phyloP scores from a whole-genome alignment of 306 rosid species.

The Pyrus betulifolia region DNA sequence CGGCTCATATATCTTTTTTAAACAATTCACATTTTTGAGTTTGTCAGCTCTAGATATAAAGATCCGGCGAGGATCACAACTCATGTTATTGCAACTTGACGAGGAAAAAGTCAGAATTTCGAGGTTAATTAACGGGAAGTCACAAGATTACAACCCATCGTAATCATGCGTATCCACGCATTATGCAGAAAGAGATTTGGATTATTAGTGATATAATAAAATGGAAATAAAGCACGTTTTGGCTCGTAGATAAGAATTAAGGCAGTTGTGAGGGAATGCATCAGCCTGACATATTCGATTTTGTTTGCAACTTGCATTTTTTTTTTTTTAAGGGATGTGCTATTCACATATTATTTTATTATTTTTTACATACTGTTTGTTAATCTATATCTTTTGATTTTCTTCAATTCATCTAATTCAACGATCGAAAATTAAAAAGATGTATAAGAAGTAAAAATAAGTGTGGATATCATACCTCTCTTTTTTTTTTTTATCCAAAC shows the following conservation, averaged over 20 bases:
- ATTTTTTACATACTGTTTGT: rapidly evolving
- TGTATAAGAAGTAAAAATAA: too few relatives aligned
- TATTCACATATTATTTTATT: background rate
- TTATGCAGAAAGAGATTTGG: background rate
- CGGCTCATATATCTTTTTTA: too few relatives aligned
- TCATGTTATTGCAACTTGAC: background rate
- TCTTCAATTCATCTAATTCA: too few relatives aligned
- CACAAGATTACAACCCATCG: background rate
- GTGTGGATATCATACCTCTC: too few relatives aligned
- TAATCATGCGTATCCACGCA: background rate
- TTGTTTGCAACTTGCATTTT: background rate
- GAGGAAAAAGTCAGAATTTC: background rate
- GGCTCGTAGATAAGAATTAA: background rate
- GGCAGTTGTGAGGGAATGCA: background rate
- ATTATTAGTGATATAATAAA: background rate
- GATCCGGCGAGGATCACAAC: too few relatives aligned
- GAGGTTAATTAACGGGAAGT: background rate
- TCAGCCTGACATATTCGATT: background rate
- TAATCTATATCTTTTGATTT: rapidly evolving
- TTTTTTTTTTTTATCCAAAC: too few relatives aligned
- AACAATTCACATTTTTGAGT: too few relatives aligned
- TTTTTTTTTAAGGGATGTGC: too few relatives aligned
- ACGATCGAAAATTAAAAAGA: rapidly evolving
- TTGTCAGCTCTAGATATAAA: too few relatives aligned
- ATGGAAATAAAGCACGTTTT: constrained; percentile 7